Percentiles rank a stretch among this genome's conserved stretches.
These are phyloP conservation scores for Yamadazyma olivae DNA, from an alignment of 805 yeast species.

Conservation along the genomic window DNA sequence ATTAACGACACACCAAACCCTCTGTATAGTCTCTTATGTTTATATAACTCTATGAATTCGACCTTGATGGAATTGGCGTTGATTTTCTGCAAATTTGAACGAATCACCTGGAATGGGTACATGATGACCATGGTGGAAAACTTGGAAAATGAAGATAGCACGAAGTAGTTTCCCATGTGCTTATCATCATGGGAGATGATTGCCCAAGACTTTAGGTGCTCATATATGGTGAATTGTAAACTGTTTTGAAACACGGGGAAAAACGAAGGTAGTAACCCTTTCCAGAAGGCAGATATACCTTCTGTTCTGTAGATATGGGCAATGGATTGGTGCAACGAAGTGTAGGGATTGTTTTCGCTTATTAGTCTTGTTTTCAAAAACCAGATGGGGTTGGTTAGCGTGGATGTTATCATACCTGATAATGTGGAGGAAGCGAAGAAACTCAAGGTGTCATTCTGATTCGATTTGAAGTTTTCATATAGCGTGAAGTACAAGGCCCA, in stretches of 20 bases:
- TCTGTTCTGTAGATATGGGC: conserved; percentile 46
- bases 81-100: conserved; percentile 66
- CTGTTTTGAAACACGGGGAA: conserved; percentile 89
- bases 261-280: conserved; percentile 70
- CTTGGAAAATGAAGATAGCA: conserved; percentile 68
- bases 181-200: conserved; percentile 18
- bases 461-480: conserved; percentile 58
- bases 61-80: conserved; percentile 20
- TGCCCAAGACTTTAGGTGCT: conserved; percentile 54
- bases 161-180: conserved; percentile 38
- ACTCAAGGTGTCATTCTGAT: conserved; percentile 15
- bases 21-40: conserved; percentile 65
- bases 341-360: conserved; percentile 60
- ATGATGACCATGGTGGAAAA: conserved; percentile 61
- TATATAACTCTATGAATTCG: conserved; percentile 40
- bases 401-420: conserved; percentile 75
- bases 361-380: conserved; percentile 88
- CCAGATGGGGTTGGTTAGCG: conserved; percentile 92
- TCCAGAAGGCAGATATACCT: conserved; percentile 64
- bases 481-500: conserved; percentile 88
- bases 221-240: conserved; percentile 82
- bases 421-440: conserved; percentile 34
- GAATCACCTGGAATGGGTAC: conserved; percentile 82
- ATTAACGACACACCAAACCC: conserved; percentile 77
- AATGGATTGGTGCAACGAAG: conserved; percentile 56